phyloP scores from a whole-genome alignment of 306 rosid genomes.

The Castanea crenata region DNA sequence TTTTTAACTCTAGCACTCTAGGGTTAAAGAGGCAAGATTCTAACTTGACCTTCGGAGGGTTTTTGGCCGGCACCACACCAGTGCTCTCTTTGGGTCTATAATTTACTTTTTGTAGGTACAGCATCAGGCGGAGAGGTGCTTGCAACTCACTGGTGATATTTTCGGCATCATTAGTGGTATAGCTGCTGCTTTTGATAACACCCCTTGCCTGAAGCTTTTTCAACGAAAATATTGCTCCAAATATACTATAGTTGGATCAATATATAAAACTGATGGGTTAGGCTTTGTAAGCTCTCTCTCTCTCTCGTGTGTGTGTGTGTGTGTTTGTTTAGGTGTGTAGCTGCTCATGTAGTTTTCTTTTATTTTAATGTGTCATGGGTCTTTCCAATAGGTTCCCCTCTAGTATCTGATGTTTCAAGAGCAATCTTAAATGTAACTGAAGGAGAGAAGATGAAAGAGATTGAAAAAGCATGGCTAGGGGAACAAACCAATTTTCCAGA shows the following conservation, averaged over 20 bases:
- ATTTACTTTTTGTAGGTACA: no score
- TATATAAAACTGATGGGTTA: constrained; percentile 46
- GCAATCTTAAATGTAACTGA: constrained; percentile 49
- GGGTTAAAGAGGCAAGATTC: no score
- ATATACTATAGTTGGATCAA: constrained; percentile 32
- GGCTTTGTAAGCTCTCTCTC: constrained; percentile 37
- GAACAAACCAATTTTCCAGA: constrained; percentile 15
- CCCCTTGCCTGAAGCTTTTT: constrained; percentile 30
- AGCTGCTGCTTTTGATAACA: constrained; percentile 55
- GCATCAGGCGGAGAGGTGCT: no score
- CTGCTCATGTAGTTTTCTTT: background rate
- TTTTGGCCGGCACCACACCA: no score
- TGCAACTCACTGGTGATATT: no score
- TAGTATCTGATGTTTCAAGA: constrained; percentile 49
- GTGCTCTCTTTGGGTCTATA: no score
- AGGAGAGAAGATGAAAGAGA: constrained; percentile 42
- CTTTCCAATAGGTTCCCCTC: constrained; percentile 47
- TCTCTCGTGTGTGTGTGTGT: background rate
- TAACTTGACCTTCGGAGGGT: no score
- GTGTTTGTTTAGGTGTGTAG: background rate
- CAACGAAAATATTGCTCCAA: constrained; percentile 37
- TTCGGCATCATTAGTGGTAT: no score
- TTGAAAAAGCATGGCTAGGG: constrained; percentile 43
- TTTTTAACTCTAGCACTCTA: no score
- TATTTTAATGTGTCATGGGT: constrained; percentile 16